A percentile compares a stretch with the other conserved stretches of the same genome.
These are phyloP conservation scores for Pythium phragmitis DNA, from an alignment of 352 stramenopile species.

Conservation along the genomic window DNA sequence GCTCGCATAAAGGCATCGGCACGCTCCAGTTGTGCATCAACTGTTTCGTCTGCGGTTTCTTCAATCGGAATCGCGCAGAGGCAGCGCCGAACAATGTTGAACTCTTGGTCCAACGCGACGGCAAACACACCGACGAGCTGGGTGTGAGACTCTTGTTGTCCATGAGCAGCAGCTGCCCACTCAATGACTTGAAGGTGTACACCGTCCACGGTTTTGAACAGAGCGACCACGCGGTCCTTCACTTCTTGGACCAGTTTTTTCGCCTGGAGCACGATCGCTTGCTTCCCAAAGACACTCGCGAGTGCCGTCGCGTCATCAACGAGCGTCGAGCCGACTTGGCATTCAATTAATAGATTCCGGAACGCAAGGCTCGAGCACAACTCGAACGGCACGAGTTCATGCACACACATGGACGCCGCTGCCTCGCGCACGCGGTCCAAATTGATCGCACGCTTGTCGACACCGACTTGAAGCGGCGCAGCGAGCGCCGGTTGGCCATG, in stretches of 20 bases:
- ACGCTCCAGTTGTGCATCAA: constrained; percentile 25
- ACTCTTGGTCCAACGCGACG: constrained; percentile 62
- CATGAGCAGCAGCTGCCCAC: constrained; percentile 29
- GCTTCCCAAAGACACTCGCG: constrained; percentile 38
- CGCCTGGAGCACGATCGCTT: constrained; percentile 42
- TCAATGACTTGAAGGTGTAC: constrained; percentile 57
- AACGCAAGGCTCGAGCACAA: constrained; percentile 62
- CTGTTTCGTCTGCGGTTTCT: background rate
- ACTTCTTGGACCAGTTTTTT: constrained; percentile 60
- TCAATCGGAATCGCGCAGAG: constrained; percentile 46
- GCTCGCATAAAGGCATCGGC: constrained; percentile 41
- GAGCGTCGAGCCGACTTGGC: constrained; percentile 34
- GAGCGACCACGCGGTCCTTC: constrained; percentile 42
- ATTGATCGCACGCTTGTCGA: constrained; percentile 33
- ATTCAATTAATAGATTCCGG: constrained; percentile 55
- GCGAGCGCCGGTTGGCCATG: background rate
- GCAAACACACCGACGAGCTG: constrained; percentile 54
- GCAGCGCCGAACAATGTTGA: constrained; percentile 61
- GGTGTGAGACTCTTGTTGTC: background rate
- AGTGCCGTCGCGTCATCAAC: constrained; percentile 44
- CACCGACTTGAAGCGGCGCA: background rate
- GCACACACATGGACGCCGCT: constrained; percentile 56
- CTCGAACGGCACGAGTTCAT: constrained; percentile 71
- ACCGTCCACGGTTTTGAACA: constrained; percentile 64
- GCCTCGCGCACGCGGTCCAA: constrained; percentile 60